Base-by-base conservation (phyloP, 805 yeast genomes). In the Yarrowia osloensis region DNA sequence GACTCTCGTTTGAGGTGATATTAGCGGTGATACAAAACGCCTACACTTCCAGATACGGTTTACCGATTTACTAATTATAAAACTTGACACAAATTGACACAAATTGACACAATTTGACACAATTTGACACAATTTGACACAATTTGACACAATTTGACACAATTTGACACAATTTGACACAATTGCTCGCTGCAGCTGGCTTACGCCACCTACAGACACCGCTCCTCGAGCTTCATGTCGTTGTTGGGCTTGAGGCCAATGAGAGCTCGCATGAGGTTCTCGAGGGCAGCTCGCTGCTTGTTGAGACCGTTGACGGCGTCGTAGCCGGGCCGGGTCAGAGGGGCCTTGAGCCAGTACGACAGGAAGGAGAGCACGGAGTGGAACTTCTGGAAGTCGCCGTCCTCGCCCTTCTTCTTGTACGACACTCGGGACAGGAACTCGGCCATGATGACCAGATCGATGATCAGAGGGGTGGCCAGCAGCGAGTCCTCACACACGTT, bases 281-380 rank as follows among this genome's bases (percentile, higher is more conserved):
- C 98, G 71, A 93, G 81, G 63, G 96, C 97, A 73, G 88, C 84
- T 76, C 97, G 88, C 82, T 94, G 98, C 81, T 93, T 94, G 85
- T 91, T 94, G 77, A 93, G 84, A 29, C 98, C 97, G 75, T 93
- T 93, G 74, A 93, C 90, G 35, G 97, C 88, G 76, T 90, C 88
- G 80, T 83, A 90, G 4, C 97, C 97, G 61, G 91, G 90, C 80
- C 94, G 90, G 61, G 96, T 88, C 73, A 93, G 85, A 71, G 98
- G 98, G 1, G 98, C 98, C 83, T 93, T 93, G 76, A 94, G 86
- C 98, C 98, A 93, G 81, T 93, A 93, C 75, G 93, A 86, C 78
- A 93, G 83, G 77, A 92, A 89, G 19, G 96, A 86, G 76, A 94
- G 82, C 61, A 94, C 93, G 26, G 97, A 86, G 80, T 93, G 91